Evolutionary conservation across 352 stramenopile species (phyloP), one percentile per base, ranked within the genome.

Genomic region (Phytophthora uliginosa): DNA sequence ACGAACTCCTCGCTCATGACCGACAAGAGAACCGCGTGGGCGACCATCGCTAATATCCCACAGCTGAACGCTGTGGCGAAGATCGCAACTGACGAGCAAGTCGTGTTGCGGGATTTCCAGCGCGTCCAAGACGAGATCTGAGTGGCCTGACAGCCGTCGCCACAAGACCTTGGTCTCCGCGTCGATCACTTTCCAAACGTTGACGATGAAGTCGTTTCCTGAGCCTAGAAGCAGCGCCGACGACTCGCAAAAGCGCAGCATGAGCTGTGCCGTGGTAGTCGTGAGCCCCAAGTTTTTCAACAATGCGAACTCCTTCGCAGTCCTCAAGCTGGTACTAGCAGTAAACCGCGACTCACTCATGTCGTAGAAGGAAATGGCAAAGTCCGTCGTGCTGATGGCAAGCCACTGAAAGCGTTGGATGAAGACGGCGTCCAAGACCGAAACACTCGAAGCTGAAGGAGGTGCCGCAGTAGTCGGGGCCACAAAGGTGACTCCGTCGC

Each of bases 11-110:
- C 84, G 79, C 3, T 72, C 82, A 61, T 97, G 91, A 2, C 77
- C 85, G 0, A 81, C 31, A 4, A 97, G 83, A 10, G 77, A 59
- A 0, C 89, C 90, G 1, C 88, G 83, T 9, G 65, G 50, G 0
- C 85, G 79, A n/a, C 85, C 91, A 50, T 95, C 88, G 15, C 90
- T 82, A 26, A 95, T 73, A 57, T 95, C 90, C 91, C 91, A 97
- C 6, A 97, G 69, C 56, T 90, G 75, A 51, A 97, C 87, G 7
- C 58, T 82, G n/a, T 80, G 72, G 17, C 90, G 79, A 2, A 97
- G 77, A 65, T 93, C 86, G 55, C 89, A 95, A 51, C 81, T 96
- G 24, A 86, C 84, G 3, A 97, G 47, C 38, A 97, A 58, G 53
- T 93, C 88, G 57, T 97, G 91, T 10, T 79, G n/a, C 9, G 82